Percentiles rank a stretch among this genome's conserved stretches.
These are phyloP conservation scores for Aureobasidium pullulans DNA, from an alignment of 2,329 filamentous ascomycete genomes.

Conservation along the genomic window DNA sequence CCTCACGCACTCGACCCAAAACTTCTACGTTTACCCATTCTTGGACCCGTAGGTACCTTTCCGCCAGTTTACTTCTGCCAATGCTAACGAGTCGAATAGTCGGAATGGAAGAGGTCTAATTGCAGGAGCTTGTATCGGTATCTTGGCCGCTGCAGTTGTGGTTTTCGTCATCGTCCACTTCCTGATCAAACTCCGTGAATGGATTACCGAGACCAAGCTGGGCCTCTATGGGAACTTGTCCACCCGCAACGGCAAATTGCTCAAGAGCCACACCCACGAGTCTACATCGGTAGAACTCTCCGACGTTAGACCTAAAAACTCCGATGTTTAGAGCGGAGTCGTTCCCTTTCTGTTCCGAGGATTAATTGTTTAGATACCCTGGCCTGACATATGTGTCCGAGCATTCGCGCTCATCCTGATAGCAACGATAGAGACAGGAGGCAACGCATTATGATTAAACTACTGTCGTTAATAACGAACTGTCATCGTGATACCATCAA, in stretches of 20 bases:
- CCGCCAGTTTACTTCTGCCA: too few species aligned
- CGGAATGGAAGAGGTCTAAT: slow-evolving; percentile 44
- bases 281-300: not conserved
- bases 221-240: slow-evolving; percentile 5
- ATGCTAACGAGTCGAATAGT: slow-evolving; percentile 19
- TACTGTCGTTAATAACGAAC: not conserved
- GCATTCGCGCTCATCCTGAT: not conserved
- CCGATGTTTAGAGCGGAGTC: not conserved
- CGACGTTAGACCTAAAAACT: not conserved
- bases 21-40: slow-evolving; percentile 72
- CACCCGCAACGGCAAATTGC: not conserved
- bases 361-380: not conserved
- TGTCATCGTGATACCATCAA: not conserved
- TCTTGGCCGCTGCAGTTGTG: slow-evolving; percentile 32
- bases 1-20: slow-evolving; percentile 60
- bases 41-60: slow-evolving; percentile 49
- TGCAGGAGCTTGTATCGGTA: slow-evolving; percentile 54
- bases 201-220: slow-evolving; percentile 33
- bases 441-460: slow-evolving; percentile 5
- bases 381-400: not conserved
- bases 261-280: not conserved
- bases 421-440: not conserved
- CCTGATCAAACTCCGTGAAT: slow-evolving; percentile 31
- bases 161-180: slow-evolving; percentile 37
- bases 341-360: too few species aligned